phyloP scores from a whole-genome alignment of 2,329 filamentous ascomycete species.

The Fusarium brevicatenulatum region DNA sequence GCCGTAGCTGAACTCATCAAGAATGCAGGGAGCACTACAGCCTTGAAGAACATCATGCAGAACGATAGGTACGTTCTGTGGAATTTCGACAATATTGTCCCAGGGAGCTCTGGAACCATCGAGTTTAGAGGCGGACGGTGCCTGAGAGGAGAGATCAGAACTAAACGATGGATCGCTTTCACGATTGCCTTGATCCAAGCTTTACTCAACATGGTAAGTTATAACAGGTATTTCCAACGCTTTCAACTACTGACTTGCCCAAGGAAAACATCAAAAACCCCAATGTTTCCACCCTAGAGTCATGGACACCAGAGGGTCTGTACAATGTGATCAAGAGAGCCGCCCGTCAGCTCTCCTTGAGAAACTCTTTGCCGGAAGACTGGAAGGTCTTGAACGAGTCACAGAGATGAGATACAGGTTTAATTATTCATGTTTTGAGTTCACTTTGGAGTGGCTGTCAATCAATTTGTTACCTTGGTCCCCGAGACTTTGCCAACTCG shows the following conservation, averaged over 20 bases:
- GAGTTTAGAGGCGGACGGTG: not conserved
- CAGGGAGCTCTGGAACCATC: not conserved
- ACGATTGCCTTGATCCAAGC: not conserved
- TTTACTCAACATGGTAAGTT: not conserved
- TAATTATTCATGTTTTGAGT: accelerated
- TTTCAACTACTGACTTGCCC: accelerated
- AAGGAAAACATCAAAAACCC: not conserved
- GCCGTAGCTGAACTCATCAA: not conserved
- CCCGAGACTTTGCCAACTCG: not conserved
- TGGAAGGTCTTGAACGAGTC: not conserved
- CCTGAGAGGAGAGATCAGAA: not conserved
- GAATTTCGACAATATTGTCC: not conserved
- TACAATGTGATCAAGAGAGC: not conserved
- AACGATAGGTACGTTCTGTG: not conserved
- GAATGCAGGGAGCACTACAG: not conserved
- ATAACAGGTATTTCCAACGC: too few relatives aligned
- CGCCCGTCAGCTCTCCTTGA: not conserved
- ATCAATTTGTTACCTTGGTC: not conserved
- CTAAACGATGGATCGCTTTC: not conserved
- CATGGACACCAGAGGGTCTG: not conserved
- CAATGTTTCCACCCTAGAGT: not conserved
- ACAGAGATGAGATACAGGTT: not conserved
- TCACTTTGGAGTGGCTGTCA: too few relatives aligned
- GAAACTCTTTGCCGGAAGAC: not conserved
- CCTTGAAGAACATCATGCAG: not conserved